These are phyloP conservation scores for Hypomyces perniciosus DNA, from an alignment of 2,329 filamentous ascomycete genomes.

Conservation along the genomic window DNA sequence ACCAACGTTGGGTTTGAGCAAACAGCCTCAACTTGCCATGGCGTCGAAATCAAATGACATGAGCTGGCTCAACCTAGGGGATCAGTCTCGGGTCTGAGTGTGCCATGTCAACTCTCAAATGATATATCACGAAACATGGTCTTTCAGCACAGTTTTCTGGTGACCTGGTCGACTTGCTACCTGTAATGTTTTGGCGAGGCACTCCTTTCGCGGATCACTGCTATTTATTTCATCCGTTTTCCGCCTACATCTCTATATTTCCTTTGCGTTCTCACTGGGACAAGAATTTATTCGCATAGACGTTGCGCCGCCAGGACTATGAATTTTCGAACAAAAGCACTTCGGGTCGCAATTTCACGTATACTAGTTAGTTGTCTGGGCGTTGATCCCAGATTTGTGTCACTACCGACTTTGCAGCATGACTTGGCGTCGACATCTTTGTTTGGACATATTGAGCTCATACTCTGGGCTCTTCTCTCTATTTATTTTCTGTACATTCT, in stretches of 20 bases:
- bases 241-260: background rate
- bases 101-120: background rate
- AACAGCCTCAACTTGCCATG: conserved; percentile 45
- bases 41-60: conserved; percentile 57
- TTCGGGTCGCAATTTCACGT: conserved; percentile 5
- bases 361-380: background rate
- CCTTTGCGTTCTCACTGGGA: background rate
- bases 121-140: conserved; percentile 13
- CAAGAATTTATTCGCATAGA: conserved; percentile 5
- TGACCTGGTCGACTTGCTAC: conserved; percentile 15
- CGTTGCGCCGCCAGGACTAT: background rate
- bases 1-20: conserved; percentile 34
- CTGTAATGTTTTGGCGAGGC: conserved; percentile 11
- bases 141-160: conserved; percentile 13
- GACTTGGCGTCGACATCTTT: conserved; percentile 24
- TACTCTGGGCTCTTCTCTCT: conserved; percentile 19
- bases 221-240: conserved; percentile 11
- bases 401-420: conserved; percentile 15
- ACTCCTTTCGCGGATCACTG: conserved; percentile 8
- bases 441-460: conserved; percentile 29
- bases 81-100: conserved; percentile 27
- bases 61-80: conserved; percentile 73
- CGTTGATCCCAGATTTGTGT: conserved; percentile 6
- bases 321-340: background rate
- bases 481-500: conserved; percentile 29